phyloP scores from a whole-genome alignment of 371 early-diverging fungal species.

The Rhizopus stolonifer region DNA sequence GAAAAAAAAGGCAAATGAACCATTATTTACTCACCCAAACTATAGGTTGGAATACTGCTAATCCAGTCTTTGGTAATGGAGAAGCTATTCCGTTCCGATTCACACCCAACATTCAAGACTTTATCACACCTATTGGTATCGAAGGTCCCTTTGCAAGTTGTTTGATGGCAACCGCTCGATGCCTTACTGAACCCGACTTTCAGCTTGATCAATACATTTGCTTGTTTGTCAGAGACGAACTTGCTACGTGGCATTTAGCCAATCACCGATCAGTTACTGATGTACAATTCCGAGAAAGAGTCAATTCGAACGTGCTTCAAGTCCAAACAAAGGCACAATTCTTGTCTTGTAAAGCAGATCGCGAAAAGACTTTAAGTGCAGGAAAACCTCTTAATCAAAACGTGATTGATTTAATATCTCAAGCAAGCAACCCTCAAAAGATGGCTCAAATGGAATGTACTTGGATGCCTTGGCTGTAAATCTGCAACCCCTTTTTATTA shows the following conservation, averaged over 20 bases:
- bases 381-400: conserved; percentile 73
- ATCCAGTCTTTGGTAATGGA: conserved; percentile 38
- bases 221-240: conserved; percentile 90
- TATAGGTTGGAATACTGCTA: conserved; percentile 35
- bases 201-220: conserved; percentile 83
- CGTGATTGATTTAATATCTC: conserved; percentile 82
- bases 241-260: conserved; percentile 72
- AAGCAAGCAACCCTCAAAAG: conserved; percentile 91
- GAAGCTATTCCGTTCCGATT: conserved; percentile 96
- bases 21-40: conserved; percentile 6
- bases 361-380: conserved; percentile 56
- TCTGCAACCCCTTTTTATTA: too few species aligned
- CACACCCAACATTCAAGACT: conserved; percentile 94
- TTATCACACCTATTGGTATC: conserved; percentile 89
- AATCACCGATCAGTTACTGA: conserved; percentile 59
- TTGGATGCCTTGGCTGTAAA: conserved; percentile 81
- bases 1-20: background rate
- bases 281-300: conserved; percentile 58
- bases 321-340: conserved; percentile 69
- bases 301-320: conserved; percentile 69
- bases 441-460: conserved; percentile 89
- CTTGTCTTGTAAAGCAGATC: conserved; percentile 71
- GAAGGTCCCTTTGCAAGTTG: conserved; percentile 87
- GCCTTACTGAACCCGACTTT: conserved; percentile 76
- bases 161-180: conserved; percentile 76